Conservation (phyloP, 1,139 yeast genomes). For the Blastobotrys elegans region DNA sequence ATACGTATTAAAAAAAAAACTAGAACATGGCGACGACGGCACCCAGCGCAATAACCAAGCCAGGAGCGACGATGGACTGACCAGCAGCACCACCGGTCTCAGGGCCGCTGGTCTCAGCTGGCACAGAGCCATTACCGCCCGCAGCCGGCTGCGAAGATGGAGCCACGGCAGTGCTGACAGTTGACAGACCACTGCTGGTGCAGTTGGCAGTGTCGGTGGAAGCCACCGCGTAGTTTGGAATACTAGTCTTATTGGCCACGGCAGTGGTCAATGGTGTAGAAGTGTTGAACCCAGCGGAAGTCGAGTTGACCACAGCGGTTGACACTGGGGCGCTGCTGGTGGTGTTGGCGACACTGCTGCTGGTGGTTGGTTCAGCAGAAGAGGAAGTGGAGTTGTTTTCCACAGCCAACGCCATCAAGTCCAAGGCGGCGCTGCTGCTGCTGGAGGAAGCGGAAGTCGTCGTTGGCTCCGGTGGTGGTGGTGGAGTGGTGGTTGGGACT, state of each 20-base stretch:
- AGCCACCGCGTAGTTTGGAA: constrained; percentile 10
- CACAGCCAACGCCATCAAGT: constrained; percentile 3
- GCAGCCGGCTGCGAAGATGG: neutral
- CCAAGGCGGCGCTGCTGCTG: neutral
- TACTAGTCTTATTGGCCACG: constrained; percentile 5
- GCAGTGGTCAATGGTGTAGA: constrained; percentile 8
- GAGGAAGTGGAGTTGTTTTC: neutral
- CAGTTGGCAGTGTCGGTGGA: constrained; percentile 22
- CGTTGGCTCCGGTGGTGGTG: constrained; percentile 7
- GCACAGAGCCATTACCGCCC: neutral
- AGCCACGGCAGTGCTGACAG: neutral
- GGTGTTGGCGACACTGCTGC: neutral
- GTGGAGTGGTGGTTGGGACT: constrained; percentile 5
- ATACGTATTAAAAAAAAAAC: no score
- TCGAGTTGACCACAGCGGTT: neutral
- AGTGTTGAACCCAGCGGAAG: constrained; percentile 7
- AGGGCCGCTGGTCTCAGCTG: neutral
- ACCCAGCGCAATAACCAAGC: neutral
- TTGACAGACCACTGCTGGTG: neutral
- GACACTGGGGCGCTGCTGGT: constrained; percentile 4
- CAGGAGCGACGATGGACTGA: neutral
- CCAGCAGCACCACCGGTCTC: neutral
- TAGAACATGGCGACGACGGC: neutral
- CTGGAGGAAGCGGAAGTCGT: constrained; percentile 2
- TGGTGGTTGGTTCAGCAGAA: neutral